Percentiles rank a stretch among this genome's conserved stretches.
These are phyloP conservation scores for Limnomonas spitsbergensis DNA, from an alignment of 139 green algal genomes.

Conservation along the genomic window DNA sequence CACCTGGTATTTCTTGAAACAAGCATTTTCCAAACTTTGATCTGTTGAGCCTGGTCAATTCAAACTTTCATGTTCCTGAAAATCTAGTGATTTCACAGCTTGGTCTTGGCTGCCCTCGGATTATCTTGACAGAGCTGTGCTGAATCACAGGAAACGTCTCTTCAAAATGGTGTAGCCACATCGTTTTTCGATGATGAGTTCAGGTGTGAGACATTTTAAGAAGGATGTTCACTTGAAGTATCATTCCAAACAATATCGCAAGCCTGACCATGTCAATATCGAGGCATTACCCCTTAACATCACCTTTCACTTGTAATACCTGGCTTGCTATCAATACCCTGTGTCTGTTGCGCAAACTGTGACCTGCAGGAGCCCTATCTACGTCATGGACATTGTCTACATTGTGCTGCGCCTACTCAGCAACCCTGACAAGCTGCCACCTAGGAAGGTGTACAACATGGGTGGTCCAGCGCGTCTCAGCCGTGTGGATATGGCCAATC, in stretches of 20 bases:
- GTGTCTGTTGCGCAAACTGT: background rate
- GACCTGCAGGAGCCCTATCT: slow-evolving; percentile 13
- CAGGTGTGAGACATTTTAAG: background rate
- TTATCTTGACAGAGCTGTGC: background rate
- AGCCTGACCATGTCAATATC: too few species aligned
- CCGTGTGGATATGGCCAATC: slow-evolving; percentile 15
- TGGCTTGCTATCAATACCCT: background rate
- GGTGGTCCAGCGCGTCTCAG: slow-evolving; percentile 16
- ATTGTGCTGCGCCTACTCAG: background rate
- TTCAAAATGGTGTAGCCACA: background rate
- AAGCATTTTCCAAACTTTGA: too few species aligned
- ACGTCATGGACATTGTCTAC: slow-evolving; percentile 3
- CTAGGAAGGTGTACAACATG: slow-evolving; percentile 14
- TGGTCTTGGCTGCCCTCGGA: too few species aligned
- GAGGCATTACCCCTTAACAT: too few species aligned
- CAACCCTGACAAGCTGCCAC: background rate
- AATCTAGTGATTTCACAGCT: background rate
- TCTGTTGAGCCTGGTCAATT: background rate
- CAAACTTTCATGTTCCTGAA: background rate
- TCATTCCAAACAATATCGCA: background rate
- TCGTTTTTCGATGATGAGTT: slow-evolving; percentile 16
- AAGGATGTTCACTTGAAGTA: background rate
- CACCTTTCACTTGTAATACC: too few species aligned
- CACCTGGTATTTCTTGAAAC: too few species aligned
- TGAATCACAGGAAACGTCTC: background rate